Conservation (phyloP, 108 stramenopile genomes). For the Nannochloropsis gaditana region DNA sequence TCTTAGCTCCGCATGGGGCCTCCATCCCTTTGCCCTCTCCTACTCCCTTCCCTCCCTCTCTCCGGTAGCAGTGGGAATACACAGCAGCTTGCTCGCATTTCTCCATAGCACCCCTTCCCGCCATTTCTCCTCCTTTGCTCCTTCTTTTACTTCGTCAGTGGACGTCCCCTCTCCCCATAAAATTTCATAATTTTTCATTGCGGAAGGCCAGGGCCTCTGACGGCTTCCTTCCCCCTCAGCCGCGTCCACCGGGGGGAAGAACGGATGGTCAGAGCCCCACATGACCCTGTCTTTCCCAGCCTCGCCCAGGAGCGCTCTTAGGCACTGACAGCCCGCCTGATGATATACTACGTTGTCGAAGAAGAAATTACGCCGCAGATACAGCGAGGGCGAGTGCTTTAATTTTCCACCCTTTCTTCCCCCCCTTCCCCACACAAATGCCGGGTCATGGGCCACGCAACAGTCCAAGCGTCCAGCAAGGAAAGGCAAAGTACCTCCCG, state of each 20-base stretch:
- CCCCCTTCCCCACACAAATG: not conserved
- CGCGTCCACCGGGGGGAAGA: slow-evolving; percentile 38
- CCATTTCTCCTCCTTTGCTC: not conserved
- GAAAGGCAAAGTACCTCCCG: slow-evolving; percentile 46
- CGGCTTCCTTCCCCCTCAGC: not conserved
- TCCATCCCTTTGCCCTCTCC: not conserved
- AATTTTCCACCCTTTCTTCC: not conserved
- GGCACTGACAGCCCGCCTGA: not conserved
- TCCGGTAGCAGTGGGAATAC: not conserved
- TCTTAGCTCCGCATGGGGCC: not conserved
- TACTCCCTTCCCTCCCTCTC: not conserved
- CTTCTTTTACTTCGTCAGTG: not conserved
- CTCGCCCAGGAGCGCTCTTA: slow-evolving; percentile 22
- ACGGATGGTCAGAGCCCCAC: slow-evolving; percentile 47
- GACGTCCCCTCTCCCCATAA: not conserved
- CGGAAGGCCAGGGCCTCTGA: not conserved
- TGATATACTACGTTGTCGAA: slow-evolving; percentile 33
- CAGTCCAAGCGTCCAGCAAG: slow-evolving; percentile 43
- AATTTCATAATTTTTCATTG: not conserved
- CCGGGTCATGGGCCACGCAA: slow-evolving; percentile 39
- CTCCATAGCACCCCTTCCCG: not conserved
- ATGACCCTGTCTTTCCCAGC: slow-evolving; percentile 28
- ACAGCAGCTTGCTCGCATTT: not conserved
- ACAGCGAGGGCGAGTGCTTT: slow-evolving; percentile 28
- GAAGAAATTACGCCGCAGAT: slow-evolving; percentile 28